Conservation (phyloP, 2,329 filamentous ascomycete genomes). For the Trichoderma koningiopsis region DNA sequence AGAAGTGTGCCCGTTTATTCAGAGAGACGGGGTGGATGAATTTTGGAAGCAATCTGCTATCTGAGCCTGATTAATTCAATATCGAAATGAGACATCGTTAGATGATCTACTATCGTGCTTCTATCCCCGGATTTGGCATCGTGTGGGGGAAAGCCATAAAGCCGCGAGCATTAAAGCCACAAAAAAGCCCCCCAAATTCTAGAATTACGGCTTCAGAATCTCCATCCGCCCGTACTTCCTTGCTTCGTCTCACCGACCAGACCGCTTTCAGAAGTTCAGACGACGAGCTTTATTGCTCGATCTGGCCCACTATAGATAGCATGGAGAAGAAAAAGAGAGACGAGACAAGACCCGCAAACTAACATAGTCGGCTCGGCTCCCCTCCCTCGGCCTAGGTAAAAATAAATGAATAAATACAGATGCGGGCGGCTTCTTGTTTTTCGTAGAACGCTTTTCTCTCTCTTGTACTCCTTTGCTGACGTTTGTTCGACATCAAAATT, state of each 20-base stretch:
- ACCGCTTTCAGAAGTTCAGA: constrained; percentile 19
- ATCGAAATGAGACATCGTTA: background rate
- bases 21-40: background rate
- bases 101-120: background rate
- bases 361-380: background rate
- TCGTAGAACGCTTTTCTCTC: background rate
- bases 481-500: background rate
- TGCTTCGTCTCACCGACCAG: background rate
- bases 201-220: background rate
- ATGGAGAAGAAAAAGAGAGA: background rate
- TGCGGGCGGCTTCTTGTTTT: background rate
- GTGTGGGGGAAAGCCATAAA: background rate
- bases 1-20: background rate
- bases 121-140: background rate
- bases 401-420: background rate
- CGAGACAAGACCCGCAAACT: constrained; percentile 16
- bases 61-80: background rate
- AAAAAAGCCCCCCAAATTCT: background rate
- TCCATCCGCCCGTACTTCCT: background rate
- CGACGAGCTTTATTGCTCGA: background rate
- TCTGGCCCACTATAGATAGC: background rate
- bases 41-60: background rate
- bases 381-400: background rate
- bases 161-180: background rate
- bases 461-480: background rate